Evolutionary conservation across 192 early-diverging fungal species (phyloP).

Genomic region (Backusella mclennaniae): DNA sequence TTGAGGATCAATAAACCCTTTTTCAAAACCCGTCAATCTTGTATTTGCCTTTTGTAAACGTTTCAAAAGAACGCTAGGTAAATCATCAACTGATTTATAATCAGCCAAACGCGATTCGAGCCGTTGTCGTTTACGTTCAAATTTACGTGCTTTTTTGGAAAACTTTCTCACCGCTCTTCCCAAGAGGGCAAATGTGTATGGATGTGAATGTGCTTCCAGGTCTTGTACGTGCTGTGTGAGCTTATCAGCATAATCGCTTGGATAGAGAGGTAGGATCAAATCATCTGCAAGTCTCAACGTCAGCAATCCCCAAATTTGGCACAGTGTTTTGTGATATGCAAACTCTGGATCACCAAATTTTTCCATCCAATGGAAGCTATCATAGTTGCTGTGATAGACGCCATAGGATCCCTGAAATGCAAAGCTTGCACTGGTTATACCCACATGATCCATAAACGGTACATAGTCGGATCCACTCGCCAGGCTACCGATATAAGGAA

Average conservation of each 20-base stretch:
- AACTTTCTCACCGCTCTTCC: conserved; percentile 13
- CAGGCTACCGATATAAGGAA: conserved; percentile 32
- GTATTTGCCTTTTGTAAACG: conserved; percentile 45
- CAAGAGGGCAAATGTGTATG: background rate
- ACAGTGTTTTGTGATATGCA: conserved; percentile 45
- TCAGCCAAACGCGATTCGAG: conserved; percentile 40
- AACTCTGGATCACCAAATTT: conserved; percentile 58
- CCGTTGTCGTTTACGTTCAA: conserved; percentile 22
- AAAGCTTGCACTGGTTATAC: conserved; percentile 55
- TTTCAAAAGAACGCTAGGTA: conserved; percentile 29
- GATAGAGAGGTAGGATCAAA: conserved; percentile 36
- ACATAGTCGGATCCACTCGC: conserved; percentile 56
- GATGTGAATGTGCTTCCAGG: background rate
- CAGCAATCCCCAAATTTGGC: conserved; percentile 46
- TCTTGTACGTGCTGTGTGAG: conserved; percentile 32
- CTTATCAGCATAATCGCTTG: conserved; percentile 42
- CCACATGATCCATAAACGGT: conserved; percentile 61
- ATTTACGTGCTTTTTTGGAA: conserved; percentile 15
- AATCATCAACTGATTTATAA: conserved; percentile 19
- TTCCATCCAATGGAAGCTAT: conserved; percentile 55
- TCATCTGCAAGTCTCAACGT: conserved; percentile 44
- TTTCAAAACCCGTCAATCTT: conserved; percentile 44
- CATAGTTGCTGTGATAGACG: conserved; percentile 68
- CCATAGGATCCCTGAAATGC: conserved; percentile 51
- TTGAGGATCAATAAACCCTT: conserved; percentile 51